phyloP scores from a whole-genome alignment of 1,139 yeast genomes.

The Suhomyces choctaworum region DNA sequence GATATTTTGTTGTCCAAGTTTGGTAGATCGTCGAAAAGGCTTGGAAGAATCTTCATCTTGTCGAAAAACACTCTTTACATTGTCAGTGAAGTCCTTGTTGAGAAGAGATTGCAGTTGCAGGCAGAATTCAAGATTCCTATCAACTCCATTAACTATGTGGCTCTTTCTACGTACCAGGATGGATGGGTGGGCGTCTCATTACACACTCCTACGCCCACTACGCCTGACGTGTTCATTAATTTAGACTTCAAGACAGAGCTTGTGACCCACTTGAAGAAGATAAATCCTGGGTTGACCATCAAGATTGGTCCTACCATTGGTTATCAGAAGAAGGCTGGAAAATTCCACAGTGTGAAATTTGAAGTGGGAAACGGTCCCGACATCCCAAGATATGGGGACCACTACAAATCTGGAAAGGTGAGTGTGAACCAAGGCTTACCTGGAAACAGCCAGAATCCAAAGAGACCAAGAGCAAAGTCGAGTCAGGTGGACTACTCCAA shows the following conservation, averaged over 20 bases:
- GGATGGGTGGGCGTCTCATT: slow-evolving; percentile 88
- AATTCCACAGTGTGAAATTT: slow-evolving; percentile 71
- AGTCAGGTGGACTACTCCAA: slow-evolving; percentile 46
- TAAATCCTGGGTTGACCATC: slow-evolving; percentile 60
- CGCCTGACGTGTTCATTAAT: slow-evolving; percentile 80
- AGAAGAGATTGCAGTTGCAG: slow-evolving; percentile 67
- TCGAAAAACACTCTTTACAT: slow-evolving; percentile 64
- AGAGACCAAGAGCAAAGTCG: slow-evolving; percentile 59
- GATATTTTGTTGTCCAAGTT: slow-evolving; percentile 81
- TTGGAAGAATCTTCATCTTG: slow-evolving; percentile 71
- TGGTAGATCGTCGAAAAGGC: slow-evolving; percentile 86
- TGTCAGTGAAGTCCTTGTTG: slow-evolving; percentile 69
- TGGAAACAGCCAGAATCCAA: slow-evolving; percentile 64
- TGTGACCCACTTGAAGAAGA: slow-evolving; percentile 67
- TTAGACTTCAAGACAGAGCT: slow-evolving; percentile 89
- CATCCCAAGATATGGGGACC: slow-evolving; percentile 61
- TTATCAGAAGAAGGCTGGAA: slow-evolving; percentile 91
- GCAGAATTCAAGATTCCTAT: slow-evolving; percentile 68
- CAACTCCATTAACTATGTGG: slow-evolving; percentile 60
- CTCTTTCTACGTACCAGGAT: slow-evolving; percentile 77
- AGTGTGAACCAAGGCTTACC: slow-evolving; percentile 81
- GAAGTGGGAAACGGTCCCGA: slow-evolving; percentile 54
- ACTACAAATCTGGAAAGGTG: slow-evolving; percentile 86
- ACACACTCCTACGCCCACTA: slow-evolving; percentile 47
- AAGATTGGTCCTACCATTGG: slow-evolving; percentile 71